Evolutionary conservation across 83 land plant genomes (phyloP).

Genomic region (Isoetes engelmannii): DNA sequence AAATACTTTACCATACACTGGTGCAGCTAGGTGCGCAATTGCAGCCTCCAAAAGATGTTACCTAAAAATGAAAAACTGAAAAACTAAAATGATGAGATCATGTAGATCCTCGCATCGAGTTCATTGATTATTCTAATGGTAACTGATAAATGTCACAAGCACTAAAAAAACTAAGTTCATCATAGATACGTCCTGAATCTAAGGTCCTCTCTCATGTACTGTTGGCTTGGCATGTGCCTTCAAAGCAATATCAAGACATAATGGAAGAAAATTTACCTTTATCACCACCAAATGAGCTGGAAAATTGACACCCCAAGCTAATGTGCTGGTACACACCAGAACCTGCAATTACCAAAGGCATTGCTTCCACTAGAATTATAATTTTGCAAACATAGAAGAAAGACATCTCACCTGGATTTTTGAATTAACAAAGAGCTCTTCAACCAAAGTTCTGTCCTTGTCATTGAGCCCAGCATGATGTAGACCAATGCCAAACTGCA

Average conservation of each 20-base stretch:
- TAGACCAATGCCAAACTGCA: constrained; percentile 93
- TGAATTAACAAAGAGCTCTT: constrained; percentile 80
- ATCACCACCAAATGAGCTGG: constrained; percentile 96
- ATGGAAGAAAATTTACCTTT: constrained; percentile 46
- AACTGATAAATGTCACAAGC: too few species aligned
- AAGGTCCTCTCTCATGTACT: too few species aligned
- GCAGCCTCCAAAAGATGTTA: too few species aligned
- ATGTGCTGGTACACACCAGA: constrained; percentile 84
- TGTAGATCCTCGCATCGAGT: too few species aligned
- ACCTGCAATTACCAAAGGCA: constrained; percentile 37
- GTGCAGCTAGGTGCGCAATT: too few species aligned
- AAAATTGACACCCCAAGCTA: constrained; percentile 97
- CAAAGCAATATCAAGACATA: neutral
- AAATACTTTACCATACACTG: too few species aligned
- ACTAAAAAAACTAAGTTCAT: too few species aligned
- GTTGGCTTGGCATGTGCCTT: too few species aligned
- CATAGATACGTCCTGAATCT: too few species aligned
- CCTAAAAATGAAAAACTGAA: too few species aligned
- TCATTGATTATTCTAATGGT: too few species aligned
- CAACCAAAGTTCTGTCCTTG: constrained; percentile 78
- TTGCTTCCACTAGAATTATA: neutral
- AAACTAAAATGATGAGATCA: too few species aligned
- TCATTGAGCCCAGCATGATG: constrained; percentile 98
- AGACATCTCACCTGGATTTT: constrained; percentile 68
- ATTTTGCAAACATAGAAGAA: neutral